A percentile compares a stretch with the other conserved stretches of the same genome.
Conservation (phyloP, 371 early-diverging fungal genomes). For the Syncephalastrum sp. region DNA sequence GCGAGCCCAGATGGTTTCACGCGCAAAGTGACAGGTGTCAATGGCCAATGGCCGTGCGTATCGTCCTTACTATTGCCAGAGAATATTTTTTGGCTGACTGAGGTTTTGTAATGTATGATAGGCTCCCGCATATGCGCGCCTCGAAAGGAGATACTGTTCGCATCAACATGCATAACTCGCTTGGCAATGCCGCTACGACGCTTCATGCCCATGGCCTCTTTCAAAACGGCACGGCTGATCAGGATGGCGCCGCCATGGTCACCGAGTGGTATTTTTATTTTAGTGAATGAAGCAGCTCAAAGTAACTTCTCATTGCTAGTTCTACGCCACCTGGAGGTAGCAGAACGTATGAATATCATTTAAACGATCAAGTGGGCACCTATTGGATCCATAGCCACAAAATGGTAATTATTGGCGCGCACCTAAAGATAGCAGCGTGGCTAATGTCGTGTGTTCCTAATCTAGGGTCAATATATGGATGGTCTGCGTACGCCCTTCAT, state of each 20-base stretch:
- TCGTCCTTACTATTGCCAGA: too few relatives aligned
- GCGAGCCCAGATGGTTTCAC: constrained; percentile 70
- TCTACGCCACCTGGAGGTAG: constrained; percentile 48
- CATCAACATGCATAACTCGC: constrained; percentile 57
- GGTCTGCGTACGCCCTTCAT: constrained; percentile 74
- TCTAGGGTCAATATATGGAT: constrained; percentile 70
- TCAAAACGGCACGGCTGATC: constrained; percentile 56
- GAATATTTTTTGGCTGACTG: too few relatives aligned
- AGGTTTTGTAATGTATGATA: constrained; percentile 5
- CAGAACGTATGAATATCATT: constrained; percentile 62
- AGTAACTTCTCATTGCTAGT: constrained; percentile 10
- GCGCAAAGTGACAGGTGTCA: constrained; percentile 73
- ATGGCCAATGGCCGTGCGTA: constrained; percentile 71
- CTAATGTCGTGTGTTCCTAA: neutral
- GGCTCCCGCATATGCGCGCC: constrained; percentile 44
- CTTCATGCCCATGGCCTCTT: constrained; percentile 74
- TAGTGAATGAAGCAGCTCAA: too few relatives aligned
- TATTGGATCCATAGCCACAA: constrained; percentile 79
- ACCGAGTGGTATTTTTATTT: constrained; percentile 51
- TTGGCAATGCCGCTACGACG: constrained; percentile 44
- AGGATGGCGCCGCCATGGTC: constrained; percentile 64
- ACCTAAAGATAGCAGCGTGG: too few relatives aligned
- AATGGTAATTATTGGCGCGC: constrained; percentile 7
- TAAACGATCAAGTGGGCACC: constrained; percentile 61
- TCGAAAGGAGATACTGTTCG: constrained; percentile 54